Evolutionary conservation across 73 alveolate genomes (phyloP).

Genomic region (Tetrahymena borealis): DNA sequence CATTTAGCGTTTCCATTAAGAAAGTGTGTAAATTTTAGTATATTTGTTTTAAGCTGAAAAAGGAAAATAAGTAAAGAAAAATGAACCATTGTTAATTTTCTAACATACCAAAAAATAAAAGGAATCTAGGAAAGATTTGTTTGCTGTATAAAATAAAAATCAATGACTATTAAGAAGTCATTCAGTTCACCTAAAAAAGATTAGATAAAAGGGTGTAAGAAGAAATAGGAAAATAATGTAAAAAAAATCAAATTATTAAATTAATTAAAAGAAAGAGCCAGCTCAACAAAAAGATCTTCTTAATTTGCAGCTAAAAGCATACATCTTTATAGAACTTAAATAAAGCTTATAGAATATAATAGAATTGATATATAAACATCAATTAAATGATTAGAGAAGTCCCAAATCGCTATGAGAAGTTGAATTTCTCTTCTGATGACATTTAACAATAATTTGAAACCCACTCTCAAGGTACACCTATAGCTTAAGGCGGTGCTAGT

Average conservation of each 20-base stretch:
- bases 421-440: neutral
- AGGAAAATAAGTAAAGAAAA: too few relatives aligned
- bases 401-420: neutral
- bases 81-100: too few relatives aligned
- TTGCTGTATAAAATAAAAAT: too few relatives aligned
- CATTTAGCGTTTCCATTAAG: too few relatives aligned
- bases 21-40: too few relatives aligned
- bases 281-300: neutral
- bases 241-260: neutral
- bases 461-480: neutral
- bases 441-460: neutral
- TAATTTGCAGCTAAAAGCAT: neutral
- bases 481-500: neutral
- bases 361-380: neutral
- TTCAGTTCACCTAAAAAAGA: too few relatives aligned
- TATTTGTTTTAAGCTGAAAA: too few relatives aligned
- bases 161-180: too few relatives aligned
- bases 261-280: neutral
- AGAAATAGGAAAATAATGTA: too few relatives aligned
- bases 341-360: neutral
- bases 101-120: too few relatives aligned
- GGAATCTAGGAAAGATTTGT: too few relatives aligned
- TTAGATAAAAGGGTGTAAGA: too few relatives aligned
- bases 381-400: neutral
- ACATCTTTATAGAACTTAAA: neutral